A percentile compares a stretch with the other conserved stretches of the same genome.
phyloP scores from a whole-genome alignment of 108 stramenopile genomes.

The Aureococcus anophagefferens region DNA sequence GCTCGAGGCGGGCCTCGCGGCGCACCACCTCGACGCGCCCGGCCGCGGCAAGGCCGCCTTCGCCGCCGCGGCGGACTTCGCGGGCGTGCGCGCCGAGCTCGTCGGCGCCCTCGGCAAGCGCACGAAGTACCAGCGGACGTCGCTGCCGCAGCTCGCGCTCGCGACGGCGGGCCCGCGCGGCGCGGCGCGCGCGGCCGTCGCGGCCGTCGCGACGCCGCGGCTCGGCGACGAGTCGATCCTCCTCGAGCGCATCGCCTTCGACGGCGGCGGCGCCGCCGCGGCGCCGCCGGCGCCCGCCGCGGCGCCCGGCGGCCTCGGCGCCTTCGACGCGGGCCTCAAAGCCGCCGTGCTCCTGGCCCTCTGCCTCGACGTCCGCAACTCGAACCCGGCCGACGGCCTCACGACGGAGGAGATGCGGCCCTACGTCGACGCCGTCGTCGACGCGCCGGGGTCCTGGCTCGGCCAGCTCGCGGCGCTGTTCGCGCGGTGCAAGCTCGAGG shows the following conservation, averaged over 20 bases:
- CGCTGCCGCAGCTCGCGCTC: constrained; percentile 35
- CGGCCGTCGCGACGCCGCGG: constrained; percentile 24
- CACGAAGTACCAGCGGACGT: constrained; percentile 39
- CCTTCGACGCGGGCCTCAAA: constrained; percentile 42
- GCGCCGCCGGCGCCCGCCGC: constrained; percentile 35
- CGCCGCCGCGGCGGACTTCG: background rate
- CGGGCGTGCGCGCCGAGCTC: background rate
- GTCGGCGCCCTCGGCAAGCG: constrained; percentile 46
- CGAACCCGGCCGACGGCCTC: constrained; percentile 80
- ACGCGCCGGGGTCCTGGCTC: constrained; percentile 62
- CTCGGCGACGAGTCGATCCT: constrained; percentile 71
- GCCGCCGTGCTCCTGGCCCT: constrained; percentile 77
- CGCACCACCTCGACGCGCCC: background rate
- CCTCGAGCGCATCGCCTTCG: constrained; percentile 69
- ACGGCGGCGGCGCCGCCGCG: constrained; percentile 49
- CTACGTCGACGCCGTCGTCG: constrained; percentile 72
- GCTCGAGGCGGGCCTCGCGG: background rate
- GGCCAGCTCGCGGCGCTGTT: constrained; percentile 82
- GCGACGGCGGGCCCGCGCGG: background rate
- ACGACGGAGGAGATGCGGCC: constrained; percentile 92
- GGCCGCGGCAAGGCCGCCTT: background rate
- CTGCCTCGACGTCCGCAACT: constrained; percentile 90
- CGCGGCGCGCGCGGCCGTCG: background rate
- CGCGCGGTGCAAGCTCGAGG: constrained; percentile 87
- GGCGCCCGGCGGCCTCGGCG: constrained; percentile 1